Conservation (phyloP, 192 early-diverging fungal species). For the Obelidium mucronatum region DNA sequence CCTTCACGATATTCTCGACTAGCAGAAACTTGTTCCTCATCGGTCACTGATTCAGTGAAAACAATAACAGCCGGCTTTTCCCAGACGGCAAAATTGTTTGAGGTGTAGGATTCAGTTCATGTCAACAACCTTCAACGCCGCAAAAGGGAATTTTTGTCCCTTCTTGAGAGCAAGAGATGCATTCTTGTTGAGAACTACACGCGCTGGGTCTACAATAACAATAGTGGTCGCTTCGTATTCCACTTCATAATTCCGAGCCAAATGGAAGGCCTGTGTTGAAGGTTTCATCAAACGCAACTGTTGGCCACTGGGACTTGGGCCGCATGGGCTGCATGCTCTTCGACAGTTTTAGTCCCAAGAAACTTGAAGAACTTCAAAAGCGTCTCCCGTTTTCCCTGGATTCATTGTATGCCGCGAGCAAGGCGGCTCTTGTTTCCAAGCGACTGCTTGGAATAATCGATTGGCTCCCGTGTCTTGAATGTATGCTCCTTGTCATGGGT, state of each 20-base stretch:
- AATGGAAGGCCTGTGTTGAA: constrained; percentile 2
- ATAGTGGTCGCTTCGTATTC: constrained; percentile 1
- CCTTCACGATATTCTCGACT: not conserved
- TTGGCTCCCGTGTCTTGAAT: not conserved
- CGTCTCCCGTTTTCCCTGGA: constrained; percentile 4
- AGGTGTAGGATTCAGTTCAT: not conserved
- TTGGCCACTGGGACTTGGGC: constrained; percentile 1
- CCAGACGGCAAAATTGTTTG: constrained; percentile 7
- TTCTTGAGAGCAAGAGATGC: constrained; percentile 3
- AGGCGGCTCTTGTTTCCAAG: not conserved
- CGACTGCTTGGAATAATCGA: constrained; percentile 1
- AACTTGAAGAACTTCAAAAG: constrained; percentile 8
- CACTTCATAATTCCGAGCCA: constrained; percentile 1
- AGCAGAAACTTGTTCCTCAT: not conserved
- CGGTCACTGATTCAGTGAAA: not conserved
- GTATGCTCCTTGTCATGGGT: constrained; percentile 9
- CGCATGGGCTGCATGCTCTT: constrained; percentile 20
- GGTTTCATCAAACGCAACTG: constrained; percentile 19
- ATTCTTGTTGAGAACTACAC: constrained; percentile 17
- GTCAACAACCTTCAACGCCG: not conserved
- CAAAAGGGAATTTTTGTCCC: constrained; percentile 12
- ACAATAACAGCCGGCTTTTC: constrained; percentile 9
- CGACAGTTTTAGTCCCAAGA: constrained; percentile 15
- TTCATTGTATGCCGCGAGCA: constrained; percentile 7
- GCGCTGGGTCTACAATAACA: constrained; percentile 1